These are phyloP conservation scores for Tolypocladium pustulatum DNA, from an alignment of 2,329 filamentous ascomycete species.

Conservation along the genomic window DNA sequence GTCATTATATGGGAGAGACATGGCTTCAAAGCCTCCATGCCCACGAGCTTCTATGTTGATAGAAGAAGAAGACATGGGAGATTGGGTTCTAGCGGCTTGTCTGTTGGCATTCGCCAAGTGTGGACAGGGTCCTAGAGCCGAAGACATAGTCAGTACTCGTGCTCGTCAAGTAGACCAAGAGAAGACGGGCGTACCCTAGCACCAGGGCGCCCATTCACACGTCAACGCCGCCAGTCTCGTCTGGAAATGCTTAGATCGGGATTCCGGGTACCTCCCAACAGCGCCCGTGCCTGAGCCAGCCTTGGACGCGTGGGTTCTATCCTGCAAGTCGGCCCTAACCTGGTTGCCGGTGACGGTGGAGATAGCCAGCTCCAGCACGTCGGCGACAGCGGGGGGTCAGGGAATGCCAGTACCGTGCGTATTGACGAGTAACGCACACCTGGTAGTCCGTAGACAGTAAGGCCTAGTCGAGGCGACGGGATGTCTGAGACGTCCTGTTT, in stretches of 20 bases:
- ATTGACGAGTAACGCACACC: not conserved
- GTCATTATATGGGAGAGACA: slow-evolving; percentile 13
- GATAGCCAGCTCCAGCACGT: not conserved
- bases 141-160: slow-evolving; percentile 6
- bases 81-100: slow-evolving; percentile 4
- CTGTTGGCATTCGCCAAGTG: slow-evolving; percentile 5
- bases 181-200: slow-evolving; percentile 6
- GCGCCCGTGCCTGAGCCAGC: not conserved
- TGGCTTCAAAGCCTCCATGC: slow-evolving; percentile 8
- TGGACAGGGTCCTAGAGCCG: slow-evolving; percentile 4
- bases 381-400: slow-evolving; percentile 2
- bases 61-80: slow-evolving; percentile 11
- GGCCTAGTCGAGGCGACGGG: not conserved
- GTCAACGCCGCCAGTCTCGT: slow-evolving; percentile 3
- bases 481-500: slow-evolving; percentile 1
- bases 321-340: slow-evolving; percentile 1
- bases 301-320: not conserved
- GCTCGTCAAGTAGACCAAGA: slow-evolving; percentile 1
- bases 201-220: slow-evolving; percentile 7
- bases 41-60: slow-evolving; percentile 9
- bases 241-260: slow-evolving; percentile 2
- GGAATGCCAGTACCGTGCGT: not conserved
- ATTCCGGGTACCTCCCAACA: slow-evolving; percentile 3
- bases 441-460: not conserved
- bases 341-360: slow-evolving; percentile 2